Evolutionary conservation across 2,329 filamentous ascomycete species (phyloP), one percentile per base, ranked within the genome.

Genomic region (Hypoxylon sp.): DNA sequence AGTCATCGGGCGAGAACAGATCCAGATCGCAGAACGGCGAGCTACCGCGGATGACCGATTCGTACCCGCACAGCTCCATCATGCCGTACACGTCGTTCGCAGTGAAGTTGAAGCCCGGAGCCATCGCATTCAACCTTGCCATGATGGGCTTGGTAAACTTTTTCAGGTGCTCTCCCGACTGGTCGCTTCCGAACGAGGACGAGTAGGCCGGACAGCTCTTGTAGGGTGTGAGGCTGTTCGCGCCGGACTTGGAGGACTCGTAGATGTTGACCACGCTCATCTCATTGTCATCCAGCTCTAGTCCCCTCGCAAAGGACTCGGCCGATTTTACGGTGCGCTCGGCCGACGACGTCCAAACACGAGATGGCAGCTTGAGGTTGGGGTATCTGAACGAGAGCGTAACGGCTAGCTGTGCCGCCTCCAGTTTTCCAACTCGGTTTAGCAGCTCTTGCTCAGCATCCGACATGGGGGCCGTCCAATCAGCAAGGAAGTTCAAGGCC

Each of bases 11-110:
- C 1, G 78, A 76, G 67, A 88, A 88, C 10, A 87, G 76, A 13
- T 81, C 77, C 0, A 84, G 75, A 49, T 83, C 79, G 73, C 86
- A 88, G 70, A 88, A 88, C 0, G 81, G 80, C 0, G 85, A 88
- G 41, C 78, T 81, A 2, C 86, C 86, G 0, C 80, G 80, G 58
- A 88, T 87, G 15, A 88, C 85, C 0, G 82, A 83, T 70, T 88
- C 86, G 67, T 88, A 88, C 1, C 85, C 85, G 66, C 86, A 88
- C 3, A 88, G 72, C 72, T 87, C 79, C 75, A 88, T 85, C 81
- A 88, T 86, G 29, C 81, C 87, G 49, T 86, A 83, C 11, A 90
- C 78, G 64, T 90, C 87, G 45, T 79, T 76, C 18, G 79, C 72
- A 0, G 84, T 88, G 73, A 89, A 88, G 73, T 88, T 86, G 72